These are phyloP conservation scores for Volvox africanus DNA, from an alignment of 139 green algal species.

Conservation along the genomic window DNA sequence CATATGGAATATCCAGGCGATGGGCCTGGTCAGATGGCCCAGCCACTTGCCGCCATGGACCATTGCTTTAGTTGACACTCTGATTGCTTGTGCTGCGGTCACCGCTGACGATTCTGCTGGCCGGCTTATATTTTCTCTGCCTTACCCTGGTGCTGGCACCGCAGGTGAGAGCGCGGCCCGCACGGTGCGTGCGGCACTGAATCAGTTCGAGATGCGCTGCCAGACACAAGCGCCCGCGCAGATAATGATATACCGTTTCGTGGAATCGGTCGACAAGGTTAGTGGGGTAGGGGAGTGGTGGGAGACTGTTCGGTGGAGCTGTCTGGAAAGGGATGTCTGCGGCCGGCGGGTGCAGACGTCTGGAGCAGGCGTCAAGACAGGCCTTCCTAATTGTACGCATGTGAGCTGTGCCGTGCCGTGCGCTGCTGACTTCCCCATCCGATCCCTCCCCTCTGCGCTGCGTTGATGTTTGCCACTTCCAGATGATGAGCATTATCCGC, in stretches of 20 bases:
- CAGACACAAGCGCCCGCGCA: conserved; percentile 59
- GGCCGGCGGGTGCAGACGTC: not conserved
- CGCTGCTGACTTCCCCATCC: not conserved
- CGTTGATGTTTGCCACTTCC: not conserved
- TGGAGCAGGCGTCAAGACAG: no score
- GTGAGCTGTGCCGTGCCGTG: no score
- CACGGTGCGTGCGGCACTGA: conserved; percentile 66
- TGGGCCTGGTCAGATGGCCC: no score
- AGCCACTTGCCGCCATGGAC: no score
- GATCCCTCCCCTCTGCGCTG: not conserved
- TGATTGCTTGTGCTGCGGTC: not conserved
- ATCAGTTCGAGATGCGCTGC: conserved; percentile 68
- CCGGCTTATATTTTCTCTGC: not conserved
- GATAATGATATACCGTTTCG: conserved; percentile 68
- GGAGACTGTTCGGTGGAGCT: not conserved
- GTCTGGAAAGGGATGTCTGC: not conserved
- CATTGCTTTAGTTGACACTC: no score
- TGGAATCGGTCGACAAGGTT: conserved; percentile 53
- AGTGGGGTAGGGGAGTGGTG: not conserved
- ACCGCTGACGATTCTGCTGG: not conserved
- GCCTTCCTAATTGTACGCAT: no score
- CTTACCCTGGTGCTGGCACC: not conserved
- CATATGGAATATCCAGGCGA: no score
- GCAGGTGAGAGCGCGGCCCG: conserved; percentile 69
- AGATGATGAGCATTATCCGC: conserved; percentile 51